Percentiles rank a stretch among this genome's conserved stretches.
Conservation (phyloP, 1,284 basidiomycete genomes). For the Porodaedalea pini region DNA sequence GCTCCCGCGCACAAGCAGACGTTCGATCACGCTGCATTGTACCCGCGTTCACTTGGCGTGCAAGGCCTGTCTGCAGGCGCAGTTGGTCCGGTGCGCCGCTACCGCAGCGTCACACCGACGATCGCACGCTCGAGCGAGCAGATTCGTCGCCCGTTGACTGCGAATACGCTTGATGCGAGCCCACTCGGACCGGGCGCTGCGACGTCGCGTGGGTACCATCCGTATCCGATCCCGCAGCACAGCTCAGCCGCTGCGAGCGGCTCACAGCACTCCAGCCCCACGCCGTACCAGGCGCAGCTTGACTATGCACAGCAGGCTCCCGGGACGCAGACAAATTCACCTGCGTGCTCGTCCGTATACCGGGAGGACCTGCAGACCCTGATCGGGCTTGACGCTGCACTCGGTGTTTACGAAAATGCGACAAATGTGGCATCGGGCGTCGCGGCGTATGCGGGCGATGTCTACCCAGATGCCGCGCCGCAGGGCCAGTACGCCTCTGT, state of each 20-base stretch:
- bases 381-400: constrained; percentile 7
- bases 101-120: constrained; percentile 73
- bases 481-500: constrained; percentile 1
- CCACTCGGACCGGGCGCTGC: constrained; percentile 35
- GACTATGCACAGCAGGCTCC: constrained; percentile 24
- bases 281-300: constrained; percentile 46
- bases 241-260: constrained; percentile 18
- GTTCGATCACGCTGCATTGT: constrained; percentile 57
- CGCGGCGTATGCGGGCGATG: background rate
- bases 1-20: constrained; percentile 64
- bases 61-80: constrained; percentile 13
- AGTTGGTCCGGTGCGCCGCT: constrained; percentile 59
- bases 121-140: constrained; percentile 45
- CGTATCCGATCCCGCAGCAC: constrained; percentile 40
- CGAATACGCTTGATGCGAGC: constrained; percentile 30
- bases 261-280: constrained; percentile 58
- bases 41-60: constrained; percentile 39
- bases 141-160: constrained; percentile 48
- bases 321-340: constrained; percentile 24
- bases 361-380: constrained; percentile 12
- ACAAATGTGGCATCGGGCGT: background rate
- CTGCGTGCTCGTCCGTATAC: constrained; percentile 25
- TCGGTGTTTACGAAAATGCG: background rate
- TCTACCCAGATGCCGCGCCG: background rate
- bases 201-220: constrained; percentile 47